A percentile compares a stretch with the other conserved stretches of the same genome.
Evolutionary conservation across 1,284 basidiomycete species (phyloP).

Genomic region (Cutaneotrichosporon dermatis): DNA sequence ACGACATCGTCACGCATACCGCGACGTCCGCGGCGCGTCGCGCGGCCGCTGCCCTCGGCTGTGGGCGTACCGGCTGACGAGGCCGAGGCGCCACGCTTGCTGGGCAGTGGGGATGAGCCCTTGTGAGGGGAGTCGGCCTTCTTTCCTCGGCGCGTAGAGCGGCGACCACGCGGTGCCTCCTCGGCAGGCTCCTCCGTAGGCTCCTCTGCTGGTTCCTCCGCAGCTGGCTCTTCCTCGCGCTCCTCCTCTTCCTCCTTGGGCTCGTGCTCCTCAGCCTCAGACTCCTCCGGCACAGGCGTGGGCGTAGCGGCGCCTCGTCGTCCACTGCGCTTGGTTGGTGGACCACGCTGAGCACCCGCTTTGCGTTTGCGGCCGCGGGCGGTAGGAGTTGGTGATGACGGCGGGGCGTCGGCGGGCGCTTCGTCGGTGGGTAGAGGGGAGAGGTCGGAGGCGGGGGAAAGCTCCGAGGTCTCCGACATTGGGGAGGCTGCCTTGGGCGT

Average conservation of each 20-base stretch:
- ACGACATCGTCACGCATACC: slow-evolving; percentile 39
- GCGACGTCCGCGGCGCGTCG: slow-evolving; percentile 18
- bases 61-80: slow-evolving; percentile 28
- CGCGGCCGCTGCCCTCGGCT: slow-evolving; percentile 4
- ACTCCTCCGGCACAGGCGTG: background rate
- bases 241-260: background rate
- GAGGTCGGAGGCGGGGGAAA: slow-evolving; percentile 8
- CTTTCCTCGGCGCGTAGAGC: slow-evolving; percentile 19
- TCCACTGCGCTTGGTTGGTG: background rate
- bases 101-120: slow-evolving; percentile 20
- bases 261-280: slow-evolving; percentile 1
- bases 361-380: slow-evolving; percentile 11
- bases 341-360: background rate
- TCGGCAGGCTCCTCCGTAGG: background rate
- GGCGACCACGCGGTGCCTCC: slow-evolving; percentile 21
- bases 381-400: slow-evolving; percentile 9
- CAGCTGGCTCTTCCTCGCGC: background rate
- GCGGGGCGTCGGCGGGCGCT: background rate
- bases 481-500: background rate
- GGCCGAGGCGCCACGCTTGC: slow-evolving; percentile 30
- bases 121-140: slow-evolving; percentile 23
- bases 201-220: slow-evolving; percentile 1
- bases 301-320: background rate
- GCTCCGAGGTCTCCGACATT: background rate
- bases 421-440: slow-evolving; percentile 12